Conservation (phyloP, 371 early-diverging fungal species). For the Funneliformis caledonium region DNA sequence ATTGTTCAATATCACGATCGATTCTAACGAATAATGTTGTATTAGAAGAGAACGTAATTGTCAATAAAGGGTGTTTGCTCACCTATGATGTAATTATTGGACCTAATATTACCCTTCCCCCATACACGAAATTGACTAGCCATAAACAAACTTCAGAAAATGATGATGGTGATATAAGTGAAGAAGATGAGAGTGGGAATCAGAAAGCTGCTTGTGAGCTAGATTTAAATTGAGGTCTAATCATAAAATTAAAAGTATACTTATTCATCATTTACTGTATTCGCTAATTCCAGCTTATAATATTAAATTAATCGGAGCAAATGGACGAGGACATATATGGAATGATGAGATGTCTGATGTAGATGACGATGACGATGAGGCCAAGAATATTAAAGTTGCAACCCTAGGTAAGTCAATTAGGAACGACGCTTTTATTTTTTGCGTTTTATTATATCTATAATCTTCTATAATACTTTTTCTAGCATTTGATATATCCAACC, state of each 20-base stretch:
- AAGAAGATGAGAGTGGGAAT: slow-evolving; percentile 43
- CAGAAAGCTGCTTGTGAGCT: background rate
- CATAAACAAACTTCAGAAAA: slow-evolving; percentile 50
- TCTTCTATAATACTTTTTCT: background rate
- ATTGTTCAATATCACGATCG: slow-evolving; percentile 64
- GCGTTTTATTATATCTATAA: no score
- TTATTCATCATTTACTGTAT: background rate
- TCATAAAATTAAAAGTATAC: no score
- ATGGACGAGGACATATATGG: slow-evolving; percentile 58
- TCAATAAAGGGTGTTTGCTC: slow-evolving; percentile 76
- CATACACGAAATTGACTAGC: slow-evolving; percentile 71
- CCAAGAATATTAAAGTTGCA: slow-evolving; percentile 55
- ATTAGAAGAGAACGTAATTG: slow-evolving; percentile 65
- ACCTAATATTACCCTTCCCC: slow-evolving; percentile 70
- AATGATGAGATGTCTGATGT: slow-evolving; percentile 43
- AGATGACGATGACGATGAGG: slow-evolving; percentile 57
- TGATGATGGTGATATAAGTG: slow-evolving; percentile 56
- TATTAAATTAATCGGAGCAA: slow-evolving; percentile 49
- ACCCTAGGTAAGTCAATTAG: slow-evolving; percentile 46
- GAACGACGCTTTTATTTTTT: no score
- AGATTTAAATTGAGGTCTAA: no score
- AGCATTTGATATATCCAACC: slow-evolving; percentile 35
- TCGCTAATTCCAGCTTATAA: slow-evolving; percentile 43
- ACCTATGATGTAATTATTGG: slow-evolving; percentile 74
- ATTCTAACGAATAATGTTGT: slow-evolving; percentile 78